These are phyloP conservation scores for Alternaria angustiovoidea DNA, from an alignment of 2,329 filamentous ascomycete species.

Conservation along the genomic window DNA sequence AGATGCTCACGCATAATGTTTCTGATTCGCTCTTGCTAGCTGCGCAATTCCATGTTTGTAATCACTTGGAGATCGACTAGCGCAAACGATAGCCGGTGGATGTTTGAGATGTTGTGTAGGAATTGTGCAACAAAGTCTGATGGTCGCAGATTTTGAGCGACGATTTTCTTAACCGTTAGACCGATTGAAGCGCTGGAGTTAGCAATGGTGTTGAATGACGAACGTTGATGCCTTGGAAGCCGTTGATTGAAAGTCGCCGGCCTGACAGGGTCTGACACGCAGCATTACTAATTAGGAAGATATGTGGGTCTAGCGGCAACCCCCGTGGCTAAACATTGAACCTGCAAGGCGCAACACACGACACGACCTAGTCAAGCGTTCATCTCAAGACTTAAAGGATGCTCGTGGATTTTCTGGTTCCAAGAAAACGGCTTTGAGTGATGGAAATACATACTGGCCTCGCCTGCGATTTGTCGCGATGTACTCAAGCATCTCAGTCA, in stretches of 20 bases:
- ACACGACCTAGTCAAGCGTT: neutral
- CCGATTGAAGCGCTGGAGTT: neutral
- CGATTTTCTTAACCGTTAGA: neutral
- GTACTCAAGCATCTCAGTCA: neutral
- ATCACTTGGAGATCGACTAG: slow-evolving; percentile 11
- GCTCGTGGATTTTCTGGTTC: no score
- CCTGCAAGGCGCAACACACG: neutral
- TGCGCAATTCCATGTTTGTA: slow-evolving; percentile 19
- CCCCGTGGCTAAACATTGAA: slow-evolving; percentile 9
- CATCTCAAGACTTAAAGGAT: neutral
- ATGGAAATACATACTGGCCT: neutral
- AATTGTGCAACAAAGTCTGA: neutral
- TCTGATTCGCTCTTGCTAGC: slow-evolving; percentile 14
- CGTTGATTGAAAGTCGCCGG: neutral
- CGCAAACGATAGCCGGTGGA: slow-evolving; percentile 1
- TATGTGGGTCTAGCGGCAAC: slow-evolving; percentile 8
- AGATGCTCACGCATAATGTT: slow-evolving; percentile 5
- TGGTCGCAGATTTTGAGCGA: neutral
- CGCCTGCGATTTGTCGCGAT: neutral
- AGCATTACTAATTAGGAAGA: neutral
- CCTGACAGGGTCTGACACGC: neutral
- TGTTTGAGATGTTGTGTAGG: neutral
- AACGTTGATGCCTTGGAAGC: slow-evolving; percentile 12
- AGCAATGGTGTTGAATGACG: slow-evolving; percentile 1
- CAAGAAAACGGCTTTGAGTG: neutral